Conservation (phyloP, 257 asterid species). For the Nyctanthes arbortristis region DNA sequence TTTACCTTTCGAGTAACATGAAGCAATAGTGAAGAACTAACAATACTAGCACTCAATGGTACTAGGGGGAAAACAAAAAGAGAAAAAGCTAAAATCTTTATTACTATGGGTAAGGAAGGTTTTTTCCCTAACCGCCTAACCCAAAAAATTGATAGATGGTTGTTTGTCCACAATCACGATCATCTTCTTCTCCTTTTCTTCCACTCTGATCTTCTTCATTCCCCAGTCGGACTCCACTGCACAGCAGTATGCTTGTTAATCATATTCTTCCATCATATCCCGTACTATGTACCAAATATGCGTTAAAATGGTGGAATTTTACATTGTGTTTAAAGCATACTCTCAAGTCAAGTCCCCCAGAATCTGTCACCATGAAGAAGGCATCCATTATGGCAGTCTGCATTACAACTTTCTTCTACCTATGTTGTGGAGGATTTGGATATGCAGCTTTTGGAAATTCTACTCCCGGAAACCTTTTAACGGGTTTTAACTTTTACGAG, state of each 20-base stretch:
- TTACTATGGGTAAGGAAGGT: too few species aligned
- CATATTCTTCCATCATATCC: background rate
- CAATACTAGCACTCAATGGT: too few species aligned
- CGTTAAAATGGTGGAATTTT: background rate
- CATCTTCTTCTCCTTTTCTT: too few species aligned
- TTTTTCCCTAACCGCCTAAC: too few species aligned
- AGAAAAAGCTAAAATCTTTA: too few species aligned
- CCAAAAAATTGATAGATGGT: too few species aligned
- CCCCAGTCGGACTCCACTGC: too few species aligned
- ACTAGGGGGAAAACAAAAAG: too few species aligned
- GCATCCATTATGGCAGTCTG: slow-evolving; percentile 54
- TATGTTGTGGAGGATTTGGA: slow-evolving; percentile 92
- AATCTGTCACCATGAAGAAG: slow-evolving; percentile 65
- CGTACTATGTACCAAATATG: too few species aligned
- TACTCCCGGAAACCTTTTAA: slow-evolving; percentile 83
- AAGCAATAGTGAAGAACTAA: too few species aligned
- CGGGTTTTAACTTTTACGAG: slow-evolving; percentile 82
- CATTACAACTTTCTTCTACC: slow-evolving; percentile 63
- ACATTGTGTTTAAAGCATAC: slow-evolving; percentile 55
- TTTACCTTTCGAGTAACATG: slow-evolving; percentile 5
- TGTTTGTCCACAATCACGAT: too few species aligned
- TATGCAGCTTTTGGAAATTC: slow-evolving; percentile 88
- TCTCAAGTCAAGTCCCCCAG: slow-evolving; percentile 65
- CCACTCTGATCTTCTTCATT: too few species aligned
- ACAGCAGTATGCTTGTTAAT: background rate